Percentiles rank a stretch among this genome's conserved stretches.
Evolutionary conservation across 768 basidiomycete genomes (phyloP).

Genomic region (Boletus eberwhitei): DNA sequence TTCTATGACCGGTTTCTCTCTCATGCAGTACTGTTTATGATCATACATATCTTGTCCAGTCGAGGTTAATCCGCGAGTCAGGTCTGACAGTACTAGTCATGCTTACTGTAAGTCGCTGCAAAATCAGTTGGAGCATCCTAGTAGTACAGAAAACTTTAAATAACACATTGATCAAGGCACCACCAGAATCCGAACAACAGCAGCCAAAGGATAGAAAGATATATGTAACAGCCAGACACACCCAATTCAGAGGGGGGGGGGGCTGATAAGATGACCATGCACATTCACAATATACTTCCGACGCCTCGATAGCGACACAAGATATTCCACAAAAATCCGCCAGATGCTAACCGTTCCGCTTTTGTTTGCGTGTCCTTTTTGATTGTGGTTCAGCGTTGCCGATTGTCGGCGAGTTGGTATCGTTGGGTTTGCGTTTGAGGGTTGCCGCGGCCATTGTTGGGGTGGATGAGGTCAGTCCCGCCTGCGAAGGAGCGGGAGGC

Average conservation of each 20-base stretch:
- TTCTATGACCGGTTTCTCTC: neutral
- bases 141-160: constrained; percentile 37
- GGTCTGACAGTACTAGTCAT: neutral
- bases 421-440: constrained; percentile 53
- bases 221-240: constrained; percentile 28
- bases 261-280: constrained; percentile 18
- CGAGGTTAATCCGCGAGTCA: constrained; percentile 14
- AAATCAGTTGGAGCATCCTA: constrained; percentile 20
- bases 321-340: constrained; percentile 33
- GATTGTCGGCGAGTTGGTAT: constrained; percentile 50
- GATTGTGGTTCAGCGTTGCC: constrained; percentile 45
- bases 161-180: constrained; percentile 28
- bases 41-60: constrained; percentile 1
- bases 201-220: constrained; percentile 27
- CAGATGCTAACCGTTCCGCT: constrained; percentile 46
- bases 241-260: neutral
- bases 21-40: constrained; percentile 14
- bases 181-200: constrained; percentile 27
- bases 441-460: constrained; percentile 47
- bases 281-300: constrained; percentile 31
- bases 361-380: constrained; percentile 54
- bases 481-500: constrained; percentile 39
- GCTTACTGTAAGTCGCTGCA: constrained; percentile 2
- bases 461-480: constrained; percentile 43
- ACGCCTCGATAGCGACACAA: constrained; percentile 28